Evolutionary conservation across 2,329 filamentous ascomycete species (phyloP).

Genomic region (Colletotrichum tamarilloi): DNA sequence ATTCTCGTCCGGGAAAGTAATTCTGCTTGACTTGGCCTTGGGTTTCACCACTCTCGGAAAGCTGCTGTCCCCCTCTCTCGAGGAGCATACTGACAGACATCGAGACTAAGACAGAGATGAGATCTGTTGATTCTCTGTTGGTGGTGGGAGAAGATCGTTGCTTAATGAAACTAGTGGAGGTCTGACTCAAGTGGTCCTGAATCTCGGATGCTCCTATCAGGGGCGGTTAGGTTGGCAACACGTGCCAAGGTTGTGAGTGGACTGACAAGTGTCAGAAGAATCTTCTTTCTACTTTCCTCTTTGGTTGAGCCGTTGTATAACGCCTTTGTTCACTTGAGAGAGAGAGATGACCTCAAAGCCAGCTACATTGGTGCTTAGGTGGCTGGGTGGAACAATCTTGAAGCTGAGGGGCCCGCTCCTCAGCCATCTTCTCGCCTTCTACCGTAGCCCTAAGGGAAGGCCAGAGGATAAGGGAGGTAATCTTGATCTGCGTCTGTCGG

Average conservation of each 20-base stretch:
- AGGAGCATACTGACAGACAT: background rate
- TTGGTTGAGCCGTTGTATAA: slow-evolving; percentile 1
- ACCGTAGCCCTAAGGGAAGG: background rate
- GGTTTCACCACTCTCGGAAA: slow-evolving; percentile 15
- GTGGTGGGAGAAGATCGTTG: background rate
- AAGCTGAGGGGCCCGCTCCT: background rate
- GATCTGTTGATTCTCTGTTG: background rate
- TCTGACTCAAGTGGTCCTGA: slow-evolving; percentile 16
- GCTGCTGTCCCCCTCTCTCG: background rate
- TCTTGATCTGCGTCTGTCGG: slow-evolving; percentile 9
- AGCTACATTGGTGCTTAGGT: background rate
- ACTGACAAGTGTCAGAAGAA: slow-evolving; percentile 6
- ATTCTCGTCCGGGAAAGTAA: background rate
- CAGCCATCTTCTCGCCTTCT: background rate
- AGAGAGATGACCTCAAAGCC: background rate
- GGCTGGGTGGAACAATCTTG: background rate
- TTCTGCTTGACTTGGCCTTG: background rate
- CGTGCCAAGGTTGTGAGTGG: slow-evolving; percentile 6
- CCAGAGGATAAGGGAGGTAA: background rate
- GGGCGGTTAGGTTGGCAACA: slow-evolving; percentile 7
- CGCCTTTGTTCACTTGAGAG: background rate
- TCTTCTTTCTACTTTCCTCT: background rate
- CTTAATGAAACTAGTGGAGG: background rate
- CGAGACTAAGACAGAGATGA: background rate
- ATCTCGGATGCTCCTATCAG: slow-evolving; percentile 17